Evolutionary conservation across 2,329 filamentous ascomycete species (phyloP), one percentile per base, ranked within the genome.

Genomic region (Anthostomella pinea): DNA sequence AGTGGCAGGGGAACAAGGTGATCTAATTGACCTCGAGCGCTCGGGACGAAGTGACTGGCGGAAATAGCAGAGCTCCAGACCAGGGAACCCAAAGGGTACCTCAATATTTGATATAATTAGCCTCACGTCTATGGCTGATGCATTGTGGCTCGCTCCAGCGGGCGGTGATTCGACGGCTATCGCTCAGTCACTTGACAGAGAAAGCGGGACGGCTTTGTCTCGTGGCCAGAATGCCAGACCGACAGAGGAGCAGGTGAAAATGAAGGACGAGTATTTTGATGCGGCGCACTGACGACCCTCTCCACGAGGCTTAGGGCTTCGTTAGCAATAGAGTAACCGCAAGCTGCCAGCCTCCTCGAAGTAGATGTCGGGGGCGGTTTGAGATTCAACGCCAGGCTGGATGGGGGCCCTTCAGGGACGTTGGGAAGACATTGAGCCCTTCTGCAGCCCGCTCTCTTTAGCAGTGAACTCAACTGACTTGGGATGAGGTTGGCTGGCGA

Each of bases 61-160:
- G 54, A 50, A 54, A 55, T 53, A 57, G 59, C 60, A 60, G 57
- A 56, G 54, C 57, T 54, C 43, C 33, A 49, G 49, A 53, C 51
- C 52, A 43, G 57, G 52, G 45, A 48, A 39, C 26, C 42, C 35
- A 44, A 41, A 48, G 45, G 49, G 46, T 45, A 50, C 45, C 42
- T 41, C 48, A 51, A 57, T 57, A 57, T 55, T 59, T 49, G 61
- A 62, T 63, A 65, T 65, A 61, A 63, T 64, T 66, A 65, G 62
- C 54, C 56, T 57, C 46, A 41, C 41, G 34, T 48, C 36, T 36
- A 30, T 35, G 35, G 30, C 40, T 38, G 35, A 27, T 43, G 35
- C 34, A 46, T 38, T 38, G 41, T 38, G 39, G 17, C 23, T 26
- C 32, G 19, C 27, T 30, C n/a, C n/a, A n/a, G 30, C 27, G 31